Conservation (phyloP, 176 grass and related monocot genomes). For the Dendrocalamus sinicus region DNA sequence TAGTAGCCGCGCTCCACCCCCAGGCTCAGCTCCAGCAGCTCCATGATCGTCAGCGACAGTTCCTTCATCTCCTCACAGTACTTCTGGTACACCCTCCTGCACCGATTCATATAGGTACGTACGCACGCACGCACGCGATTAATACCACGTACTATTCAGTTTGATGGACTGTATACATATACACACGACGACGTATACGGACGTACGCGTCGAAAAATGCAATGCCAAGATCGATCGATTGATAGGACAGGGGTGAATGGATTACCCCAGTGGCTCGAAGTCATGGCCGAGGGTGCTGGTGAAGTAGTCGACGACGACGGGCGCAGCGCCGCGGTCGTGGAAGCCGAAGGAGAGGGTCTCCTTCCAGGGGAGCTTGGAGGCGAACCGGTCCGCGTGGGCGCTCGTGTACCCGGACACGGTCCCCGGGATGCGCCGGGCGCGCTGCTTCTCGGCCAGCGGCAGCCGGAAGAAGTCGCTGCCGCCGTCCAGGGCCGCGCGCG, state of each 20-base stretch:
- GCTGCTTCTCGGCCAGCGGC: slow-evolving; percentile 62
- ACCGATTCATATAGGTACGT: background rate
- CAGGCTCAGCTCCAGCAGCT: slow-evolving; percentile 80
- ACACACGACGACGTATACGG: background rate
- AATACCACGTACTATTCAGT: background rate
- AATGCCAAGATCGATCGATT: background rate
- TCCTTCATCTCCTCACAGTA: slow-evolving; percentile 84
- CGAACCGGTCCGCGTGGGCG: slow-evolving; percentile 84
- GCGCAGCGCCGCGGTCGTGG: slow-evolving; percentile 32
- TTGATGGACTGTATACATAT: background rate
- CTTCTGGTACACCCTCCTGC: slow-evolving; percentile 70
- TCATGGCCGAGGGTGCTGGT: slow-evolving; percentile 66
- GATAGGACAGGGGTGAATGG: background rate
- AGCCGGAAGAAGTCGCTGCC: slow-evolving; percentile 70
- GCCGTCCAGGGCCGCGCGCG: slow-evolving; percentile 47
- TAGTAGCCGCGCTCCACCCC: slow-evolving; percentile 67
- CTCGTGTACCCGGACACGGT: slow-evolving; percentile 81
- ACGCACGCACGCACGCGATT: background rate
- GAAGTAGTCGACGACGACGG: slow-evolving; percentile 76
- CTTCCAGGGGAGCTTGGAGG: slow-evolving; percentile 90
- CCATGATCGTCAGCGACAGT: slow-evolving; percentile 82
- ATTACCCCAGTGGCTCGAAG: slow-evolving; percentile 70
- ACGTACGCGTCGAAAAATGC: background rate
- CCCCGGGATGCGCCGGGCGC: slow-evolving; percentile 59
- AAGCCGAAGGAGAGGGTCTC: slow-evolving; percentile 94